Evolutionary conservation across 352 stramenopile genomes (phyloP).

Genomic region (Peronospora belbahrii): DNA sequence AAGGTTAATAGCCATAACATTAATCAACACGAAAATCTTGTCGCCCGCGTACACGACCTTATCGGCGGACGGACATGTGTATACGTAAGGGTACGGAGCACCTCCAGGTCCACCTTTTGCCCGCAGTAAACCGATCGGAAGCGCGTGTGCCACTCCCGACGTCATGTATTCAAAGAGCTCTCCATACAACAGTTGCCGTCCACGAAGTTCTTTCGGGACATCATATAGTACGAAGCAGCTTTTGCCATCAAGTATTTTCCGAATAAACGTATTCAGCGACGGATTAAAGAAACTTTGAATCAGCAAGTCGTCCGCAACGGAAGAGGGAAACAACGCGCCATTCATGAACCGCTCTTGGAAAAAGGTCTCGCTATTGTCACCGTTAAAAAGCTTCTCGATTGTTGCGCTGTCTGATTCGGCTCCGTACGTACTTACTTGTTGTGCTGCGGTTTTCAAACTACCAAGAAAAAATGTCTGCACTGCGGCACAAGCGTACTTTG

Average conservation of each 20-base stretch:
- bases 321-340: constrained; percentile 71
- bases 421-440: constrained; percentile 38
- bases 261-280: constrained; percentile 78
- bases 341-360: constrained; percentile 85
- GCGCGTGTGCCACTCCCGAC: constrained; percentile 47
- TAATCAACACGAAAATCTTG: constrained; percentile 80
- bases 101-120: constrained; percentile 36
- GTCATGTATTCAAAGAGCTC: constrained; percentile 78
- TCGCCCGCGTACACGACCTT: constrained; percentile 59
- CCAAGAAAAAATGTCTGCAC: constrained; percentile 61
- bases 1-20: constrained; percentile 60
- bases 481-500: constrained; percentile 28
- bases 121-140: constrained; percentile 74
- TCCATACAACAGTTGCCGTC: constrained; percentile 44
- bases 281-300: constrained; percentile 87
- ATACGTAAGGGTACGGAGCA: constrained; percentile 71
- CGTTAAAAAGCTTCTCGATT: constrained; percentile 31
- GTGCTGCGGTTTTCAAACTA: constrained; percentile 45
- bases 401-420: constrained; percentile 9
- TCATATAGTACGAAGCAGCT: constrained; percentile 84
- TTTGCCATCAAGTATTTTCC: constrained; percentile 75
- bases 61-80: constrained; percentile 59
- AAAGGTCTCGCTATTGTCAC: constrained; percentile 66
- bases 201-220: constrained; percentile 48
- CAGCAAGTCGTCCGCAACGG: constrained; percentile 70